Conservation (phyloP, 495 filamentous ascomycete genomes). For the Aspergillus leporis region DNA sequence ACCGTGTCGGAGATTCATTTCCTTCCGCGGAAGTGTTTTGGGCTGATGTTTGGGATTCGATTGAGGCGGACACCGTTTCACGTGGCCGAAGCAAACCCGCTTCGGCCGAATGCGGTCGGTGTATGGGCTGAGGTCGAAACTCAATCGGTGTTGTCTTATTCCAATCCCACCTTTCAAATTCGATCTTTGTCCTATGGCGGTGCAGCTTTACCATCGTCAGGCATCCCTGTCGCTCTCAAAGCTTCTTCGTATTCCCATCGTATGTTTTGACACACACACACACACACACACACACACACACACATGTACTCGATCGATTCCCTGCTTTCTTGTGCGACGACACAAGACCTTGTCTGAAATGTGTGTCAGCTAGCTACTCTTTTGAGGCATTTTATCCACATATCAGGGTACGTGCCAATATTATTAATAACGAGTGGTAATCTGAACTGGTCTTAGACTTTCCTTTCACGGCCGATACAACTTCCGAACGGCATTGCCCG, state of each 20-base stretch:
- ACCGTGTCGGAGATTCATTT: not conserved
- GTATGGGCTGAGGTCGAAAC: conserved; percentile 3
- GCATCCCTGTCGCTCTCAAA: not conserved
- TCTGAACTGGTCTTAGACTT: not conserved
- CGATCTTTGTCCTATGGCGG: not conserved
- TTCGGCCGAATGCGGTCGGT: conserved; percentile 11
- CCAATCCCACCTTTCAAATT: not conserved
- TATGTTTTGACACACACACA: no score
- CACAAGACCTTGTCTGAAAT: not conserved
- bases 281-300: no score
- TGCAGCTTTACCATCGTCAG: not conserved
- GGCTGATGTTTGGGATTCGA: not conserved
- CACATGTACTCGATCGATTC: not conserved
- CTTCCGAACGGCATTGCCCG: not conserved
- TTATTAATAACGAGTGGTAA: not conserved
- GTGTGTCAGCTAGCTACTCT: not conserved
- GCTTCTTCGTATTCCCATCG: not conserved
- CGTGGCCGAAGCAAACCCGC: conserved; percentile 10
- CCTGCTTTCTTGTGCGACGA: not conserved
- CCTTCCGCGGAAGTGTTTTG: conserved; percentile 1
- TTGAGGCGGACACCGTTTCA: conserved; percentile 1
- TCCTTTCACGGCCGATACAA: not conserved
- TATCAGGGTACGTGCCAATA: not conserved
- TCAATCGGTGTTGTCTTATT: not conserved
- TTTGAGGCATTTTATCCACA: not conserved